Conservation (phyloP, 2,329 filamentous ascomycete species). For the Botrytis cinerea region DNA sequence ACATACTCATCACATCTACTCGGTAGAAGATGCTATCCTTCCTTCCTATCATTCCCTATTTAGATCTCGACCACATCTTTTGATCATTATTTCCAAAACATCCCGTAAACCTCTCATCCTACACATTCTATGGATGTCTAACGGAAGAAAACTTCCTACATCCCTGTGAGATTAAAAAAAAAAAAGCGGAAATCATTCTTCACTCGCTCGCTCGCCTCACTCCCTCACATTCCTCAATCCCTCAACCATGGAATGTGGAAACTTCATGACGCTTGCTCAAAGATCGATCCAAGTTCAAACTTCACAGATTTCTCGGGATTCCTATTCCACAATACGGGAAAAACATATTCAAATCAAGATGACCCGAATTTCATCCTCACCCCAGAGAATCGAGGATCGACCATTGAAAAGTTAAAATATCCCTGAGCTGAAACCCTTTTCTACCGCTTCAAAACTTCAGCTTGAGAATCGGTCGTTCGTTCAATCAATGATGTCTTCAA, state of each 20-base stretch:
- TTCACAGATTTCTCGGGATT: not conserved
- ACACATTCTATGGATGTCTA: not conserved
- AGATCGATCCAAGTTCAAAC: not conserved
- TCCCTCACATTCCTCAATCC: conserved; percentile 5
- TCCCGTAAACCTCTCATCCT: not conserved
- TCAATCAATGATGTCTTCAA: not conserved
- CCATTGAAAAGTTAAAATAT: not conserved
- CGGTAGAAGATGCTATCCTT: not conserved
- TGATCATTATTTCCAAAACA: not conserved
- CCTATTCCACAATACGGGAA: not conserved
- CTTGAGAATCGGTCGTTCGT: conserved; percentile 6
- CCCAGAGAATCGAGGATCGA: conserved; percentile 8
- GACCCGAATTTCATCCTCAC: not conserved
- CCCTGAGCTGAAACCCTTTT: conserved; percentile 17
- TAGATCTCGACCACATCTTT: not conserved
- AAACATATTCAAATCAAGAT: not conserved
- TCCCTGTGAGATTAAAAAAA: not conserved
- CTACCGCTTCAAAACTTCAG: conserved; percentile 6
- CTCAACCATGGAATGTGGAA: conserved; percentile 14
- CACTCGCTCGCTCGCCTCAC: not conserved
- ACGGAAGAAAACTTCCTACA: not conserved
- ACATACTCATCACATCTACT: not conserved
- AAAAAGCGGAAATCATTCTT: conserved; percentile 6
- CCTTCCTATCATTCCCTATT: not conserved
- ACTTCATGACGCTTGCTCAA: not conserved